Conservation (phyloP, 768 basidiomycete genomes). For the Sistotremastrum suecicum region DNA sequence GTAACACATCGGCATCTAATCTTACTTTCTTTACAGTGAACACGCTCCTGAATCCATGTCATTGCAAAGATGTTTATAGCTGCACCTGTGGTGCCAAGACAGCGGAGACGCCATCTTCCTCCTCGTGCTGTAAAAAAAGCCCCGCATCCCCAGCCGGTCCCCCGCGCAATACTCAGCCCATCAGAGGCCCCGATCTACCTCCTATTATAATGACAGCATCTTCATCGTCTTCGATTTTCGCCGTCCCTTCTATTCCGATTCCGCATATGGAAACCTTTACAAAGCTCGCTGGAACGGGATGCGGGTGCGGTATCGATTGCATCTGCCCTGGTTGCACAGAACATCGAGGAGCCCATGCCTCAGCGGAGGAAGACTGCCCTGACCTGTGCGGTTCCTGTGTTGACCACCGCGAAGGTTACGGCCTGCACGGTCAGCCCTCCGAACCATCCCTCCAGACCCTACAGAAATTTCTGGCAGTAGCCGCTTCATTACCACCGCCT, state of each 20-base stretch:
- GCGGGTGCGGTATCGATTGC: slow-evolving; percentile 57
- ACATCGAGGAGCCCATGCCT: slow-evolving; percentile 43
- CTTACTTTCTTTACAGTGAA: slow-evolving; percentile 29
- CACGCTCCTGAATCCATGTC: slow-evolving; percentile 49
- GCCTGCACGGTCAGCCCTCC: slow-evolving; percentile 21
- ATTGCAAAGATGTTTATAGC: slow-evolving; percentile 38
- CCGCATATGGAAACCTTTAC: slow-evolving; percentile 44
- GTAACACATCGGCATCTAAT: slow-evolving; percentile 16
- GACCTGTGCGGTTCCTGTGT: slow-evolving; percentile 48
- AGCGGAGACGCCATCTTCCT: slow-evolving; percentile 1
- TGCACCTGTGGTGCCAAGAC: slow-evolving; percentile 30
- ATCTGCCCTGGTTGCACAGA: slow-evolving; percentile 61
- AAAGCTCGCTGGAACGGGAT: slow-evolving; percentile 53
- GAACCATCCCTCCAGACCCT: slow-evolving; percentile 7
- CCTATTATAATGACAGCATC: slow-evolving; percentile 25
- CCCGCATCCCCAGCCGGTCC: slow-evolving; percentile 16
- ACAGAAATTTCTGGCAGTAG: slow-evolving; percentile 57
- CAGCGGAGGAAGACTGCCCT: slow-evolving; percentile 23
- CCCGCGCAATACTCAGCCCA: slow-evolving; percentile 22
- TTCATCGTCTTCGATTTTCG: slow-evolving; percentile 9
- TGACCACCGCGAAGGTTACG: slow-evolving; percentile 33
- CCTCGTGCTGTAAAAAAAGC: slow-evolving; percentile 1
- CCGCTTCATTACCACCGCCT: slow-evolving; percentile 53
- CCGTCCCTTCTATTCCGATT: slow-evolving; percentile 40
- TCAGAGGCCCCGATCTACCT: slow-evolving; percentile 30